phyloP scores from a whole-genome alignment of 2,329 filamentous ascomycete genomes.

The Diaporthe sp. region DNA sequence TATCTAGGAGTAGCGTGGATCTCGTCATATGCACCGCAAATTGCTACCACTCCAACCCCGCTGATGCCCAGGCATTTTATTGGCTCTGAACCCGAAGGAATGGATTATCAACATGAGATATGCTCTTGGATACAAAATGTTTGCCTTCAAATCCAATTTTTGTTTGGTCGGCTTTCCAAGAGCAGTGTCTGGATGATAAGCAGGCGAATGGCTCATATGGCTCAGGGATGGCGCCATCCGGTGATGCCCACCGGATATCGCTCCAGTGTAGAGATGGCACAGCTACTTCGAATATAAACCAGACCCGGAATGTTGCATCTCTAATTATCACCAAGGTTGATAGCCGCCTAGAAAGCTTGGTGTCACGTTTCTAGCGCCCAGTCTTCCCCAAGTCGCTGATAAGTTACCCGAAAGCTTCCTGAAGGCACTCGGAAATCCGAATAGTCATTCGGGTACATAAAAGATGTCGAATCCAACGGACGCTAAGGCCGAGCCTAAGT shows the following conservation, averaged over 20 bases:
- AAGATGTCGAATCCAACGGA: neutral
- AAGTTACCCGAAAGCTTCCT: neutral
- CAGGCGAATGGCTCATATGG: conserved; percentile 13
- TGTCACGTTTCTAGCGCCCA: neutral
- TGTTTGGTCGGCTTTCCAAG: neutral
- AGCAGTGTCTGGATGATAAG: conserved; percentile 21
- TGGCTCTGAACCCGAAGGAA: neutral
- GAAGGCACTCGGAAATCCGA: neutral
- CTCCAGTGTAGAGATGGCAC: neutral
- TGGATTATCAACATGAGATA: neutral
- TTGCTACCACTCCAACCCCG: conserved; percentile 22
- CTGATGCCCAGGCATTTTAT: neutral
- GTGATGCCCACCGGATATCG: neutral
- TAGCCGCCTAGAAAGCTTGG: neutral
- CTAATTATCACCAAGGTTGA: neutral
- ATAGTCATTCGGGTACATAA: too few relatives aligned
- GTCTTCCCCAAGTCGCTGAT: neutral
- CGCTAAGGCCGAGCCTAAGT: neutral
- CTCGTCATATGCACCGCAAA: conserved; percentile 37
- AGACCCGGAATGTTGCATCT: neutral
- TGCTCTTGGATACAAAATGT: neutral
- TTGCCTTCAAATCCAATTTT: neutral
- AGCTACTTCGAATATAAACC: neutral
- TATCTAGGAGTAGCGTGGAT: conserved; percentile 22
- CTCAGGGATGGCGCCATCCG: neutral